Conservation (phyloP, 768 basidiomycete species). For the Boletellus ananas region DNA sequence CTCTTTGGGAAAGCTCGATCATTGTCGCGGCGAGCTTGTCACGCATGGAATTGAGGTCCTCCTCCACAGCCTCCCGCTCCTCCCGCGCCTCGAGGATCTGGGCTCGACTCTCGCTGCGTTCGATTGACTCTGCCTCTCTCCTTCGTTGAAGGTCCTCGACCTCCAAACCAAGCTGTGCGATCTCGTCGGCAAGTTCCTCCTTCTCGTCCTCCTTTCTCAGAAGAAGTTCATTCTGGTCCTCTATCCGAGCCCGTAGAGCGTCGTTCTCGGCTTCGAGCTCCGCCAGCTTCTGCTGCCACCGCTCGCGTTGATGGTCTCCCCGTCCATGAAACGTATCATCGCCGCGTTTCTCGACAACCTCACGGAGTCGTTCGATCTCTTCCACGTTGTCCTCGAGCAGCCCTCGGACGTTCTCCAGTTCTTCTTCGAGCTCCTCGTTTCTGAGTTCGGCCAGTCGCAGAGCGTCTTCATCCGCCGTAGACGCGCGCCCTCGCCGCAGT, state of each 20-base stretch:
- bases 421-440: conserved; percentile 68
- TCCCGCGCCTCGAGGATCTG: conserved; percentile 69
- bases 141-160: conserved; percentile 63
- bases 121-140: conserved; percentile 57
- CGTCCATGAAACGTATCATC: conserved; percentile 39
- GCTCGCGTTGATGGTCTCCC: conserved; percentile 39
- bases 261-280: conserved; percentile 62
- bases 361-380: conserved; percentile 71
- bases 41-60: conserved; percentile 64
- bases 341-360: conserved; percentile 58
- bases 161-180: conserved; percentile 60
- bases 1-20: conserved; percentile 82
- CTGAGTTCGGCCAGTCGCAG: conserved; percentile 55
- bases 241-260: conserved; percentile 52
- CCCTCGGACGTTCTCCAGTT: conserved; percentile 65
- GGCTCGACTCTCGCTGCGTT: conserved; percentile 71
- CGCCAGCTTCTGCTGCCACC: conserved; percentile 48
- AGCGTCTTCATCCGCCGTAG: conserved; percentile 44
- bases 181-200: conserved; percentile 63
- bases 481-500: conserved; percentile 48
- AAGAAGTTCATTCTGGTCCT: conserved; percentile 57
- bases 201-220: conserved; percentile 64
- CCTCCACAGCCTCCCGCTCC: conserved; percentile 75
- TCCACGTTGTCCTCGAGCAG: conserved; percentile 80
- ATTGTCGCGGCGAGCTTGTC: conserved; percentile 77